Conservation (phyloP, 257 asterid genomes). For the Plantago ovata region DNA sequence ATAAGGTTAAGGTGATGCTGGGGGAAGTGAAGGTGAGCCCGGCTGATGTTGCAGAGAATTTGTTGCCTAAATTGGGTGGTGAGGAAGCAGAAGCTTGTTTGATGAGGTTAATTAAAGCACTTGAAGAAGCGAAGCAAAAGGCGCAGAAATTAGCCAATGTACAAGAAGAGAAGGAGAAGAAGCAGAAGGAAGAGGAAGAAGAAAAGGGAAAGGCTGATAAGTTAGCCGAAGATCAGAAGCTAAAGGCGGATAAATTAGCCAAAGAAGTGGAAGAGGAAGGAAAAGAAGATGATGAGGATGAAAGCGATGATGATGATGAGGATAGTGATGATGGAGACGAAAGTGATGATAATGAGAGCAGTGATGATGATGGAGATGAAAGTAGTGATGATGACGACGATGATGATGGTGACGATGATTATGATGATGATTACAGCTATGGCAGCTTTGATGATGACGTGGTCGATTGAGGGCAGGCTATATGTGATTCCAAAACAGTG, state of each 20-base stretch:
- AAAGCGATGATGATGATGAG: no score
- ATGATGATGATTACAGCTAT: no score
- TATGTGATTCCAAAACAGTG: no score
- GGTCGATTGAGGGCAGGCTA: no score
- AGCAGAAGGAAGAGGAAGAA: constrained; percentile 20
- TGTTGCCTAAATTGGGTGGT: constrained; percentile 45
- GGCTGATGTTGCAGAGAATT: constrained; percentile 46
- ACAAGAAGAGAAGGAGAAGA: constrained; percentile 25
- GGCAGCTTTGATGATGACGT: no score
- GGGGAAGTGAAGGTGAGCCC: constrained; percentile 33
- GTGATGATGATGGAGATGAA: no score
- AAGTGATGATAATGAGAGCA: no score
- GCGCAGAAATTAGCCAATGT: no score
- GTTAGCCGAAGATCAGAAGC: not conserved
- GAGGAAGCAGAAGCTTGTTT: constrained; percentile 30
- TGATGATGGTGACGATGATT: no score
- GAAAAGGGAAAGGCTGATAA: constrained; percentile 20
- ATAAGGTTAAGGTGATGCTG: constrained; percentile 22
- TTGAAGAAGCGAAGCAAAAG: constrained; percentile 32
- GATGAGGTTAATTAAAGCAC: constrained; percentile 34
- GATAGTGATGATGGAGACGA: no score
- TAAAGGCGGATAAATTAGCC: not conserved
- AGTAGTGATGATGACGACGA: no score
- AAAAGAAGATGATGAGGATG: no score
- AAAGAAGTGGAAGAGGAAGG: not conserved